A percentile compares a stretch with the other conserved stretches of the same genome.
These are phyloP conservation scores for Hordeum vulgare DNA, from an alignment of 176 grass and related monocot species.

Conservation along the genomic window DNA sequence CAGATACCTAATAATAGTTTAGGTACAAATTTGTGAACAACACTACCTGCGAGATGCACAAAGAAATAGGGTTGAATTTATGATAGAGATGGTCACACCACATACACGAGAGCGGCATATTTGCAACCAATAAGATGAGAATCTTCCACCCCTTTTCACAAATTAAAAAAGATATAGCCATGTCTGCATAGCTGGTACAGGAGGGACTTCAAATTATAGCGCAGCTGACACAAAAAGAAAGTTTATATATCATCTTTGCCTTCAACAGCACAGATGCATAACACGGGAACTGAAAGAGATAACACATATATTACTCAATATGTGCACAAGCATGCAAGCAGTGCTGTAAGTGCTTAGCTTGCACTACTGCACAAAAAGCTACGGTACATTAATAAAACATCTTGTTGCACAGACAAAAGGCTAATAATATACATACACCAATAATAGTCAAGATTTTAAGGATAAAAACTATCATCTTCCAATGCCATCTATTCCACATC, in stretches of 20 bases:
- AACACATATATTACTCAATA: background rate
- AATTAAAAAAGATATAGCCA: background rate
- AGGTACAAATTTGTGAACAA: background rate
- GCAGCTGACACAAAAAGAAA: background rate
- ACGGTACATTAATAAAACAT: background rate
- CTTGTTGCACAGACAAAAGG: background rate
- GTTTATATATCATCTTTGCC: background rate
- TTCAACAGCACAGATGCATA: slow-evolving; percentile 17
- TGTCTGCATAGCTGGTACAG: background rate
- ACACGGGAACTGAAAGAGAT: slow-evolving; percentile 7
- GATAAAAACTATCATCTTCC: background rate
- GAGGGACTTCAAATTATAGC: slow-evolving; percentile 1
- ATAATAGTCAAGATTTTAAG: background rate
- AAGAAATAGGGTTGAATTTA: slow-evolving; percentile 5
- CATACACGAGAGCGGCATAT: background rate
- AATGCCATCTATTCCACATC: background rate
- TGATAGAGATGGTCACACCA: background rate
- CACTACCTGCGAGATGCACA: slow-evolving; percentile 25
- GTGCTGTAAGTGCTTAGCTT: slow-evolving; percentile 9
- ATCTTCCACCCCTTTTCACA: background rate
- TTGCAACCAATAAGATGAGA: background rate
- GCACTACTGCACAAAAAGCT: background rate
- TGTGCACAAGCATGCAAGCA: slow-evolving; percentile 15
- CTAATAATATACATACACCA: background rate
- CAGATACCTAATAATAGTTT: background rate